These are phyloP conservation scores for Balansia obtecta DNA, from an alignment of 2,329 filamentous ascomycete genomes.

Conservation along the genomic window DNA sequence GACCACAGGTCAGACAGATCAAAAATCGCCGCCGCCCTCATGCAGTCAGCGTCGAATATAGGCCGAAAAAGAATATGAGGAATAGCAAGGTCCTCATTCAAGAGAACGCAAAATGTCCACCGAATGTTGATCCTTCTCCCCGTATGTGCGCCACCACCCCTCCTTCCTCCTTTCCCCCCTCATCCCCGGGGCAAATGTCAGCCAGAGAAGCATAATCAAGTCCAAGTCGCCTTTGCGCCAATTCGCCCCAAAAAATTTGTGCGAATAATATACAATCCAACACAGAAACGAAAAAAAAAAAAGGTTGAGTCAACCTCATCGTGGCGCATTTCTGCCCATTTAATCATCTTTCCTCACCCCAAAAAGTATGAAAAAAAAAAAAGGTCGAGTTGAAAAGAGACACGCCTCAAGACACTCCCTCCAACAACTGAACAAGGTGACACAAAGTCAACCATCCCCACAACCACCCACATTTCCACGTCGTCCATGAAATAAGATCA, in stretches of 20 bases:
- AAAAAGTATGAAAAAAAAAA: conserved; percentile 11
- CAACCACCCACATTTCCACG: conserved; percentile 14
- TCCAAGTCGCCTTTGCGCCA: conserved; percentile 22
- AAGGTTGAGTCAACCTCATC: conserved; percentile 11
- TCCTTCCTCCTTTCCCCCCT: not conserved
- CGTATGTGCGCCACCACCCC: too few species aligned
- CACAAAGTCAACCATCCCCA: conserved; percentile 9
- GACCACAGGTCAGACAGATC: conserved; percentile 13
- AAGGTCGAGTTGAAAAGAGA: conserved; percentile 1
- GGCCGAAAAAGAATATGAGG: not conserved
- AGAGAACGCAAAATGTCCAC: not conserved
- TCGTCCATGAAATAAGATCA: conserved; percentile 16
- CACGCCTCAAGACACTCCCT: not conserved
- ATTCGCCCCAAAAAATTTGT: conserved; percentile 22
- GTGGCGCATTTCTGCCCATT: not conserved
- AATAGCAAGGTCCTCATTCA: conserved; percentile 1
- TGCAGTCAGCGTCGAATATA: conserved; percentile 4
- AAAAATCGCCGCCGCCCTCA: conserved; percentile 12
- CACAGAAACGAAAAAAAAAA: conserved; percentile 16
- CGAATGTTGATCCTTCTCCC: not conserved
- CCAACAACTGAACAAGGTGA: conserved; percentile 7
- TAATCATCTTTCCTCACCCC: not conserved
- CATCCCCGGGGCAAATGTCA: not conserved
- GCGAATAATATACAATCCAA: conserved; percentile 33
- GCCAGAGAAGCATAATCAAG: conserved; percentile 15